A percentile compares a stretch with the other conserved stretches of the same genome.
Conservation (phyloP, 2,329 filamentous ascomycete species). For the Monosporascus sp. region DNA sequence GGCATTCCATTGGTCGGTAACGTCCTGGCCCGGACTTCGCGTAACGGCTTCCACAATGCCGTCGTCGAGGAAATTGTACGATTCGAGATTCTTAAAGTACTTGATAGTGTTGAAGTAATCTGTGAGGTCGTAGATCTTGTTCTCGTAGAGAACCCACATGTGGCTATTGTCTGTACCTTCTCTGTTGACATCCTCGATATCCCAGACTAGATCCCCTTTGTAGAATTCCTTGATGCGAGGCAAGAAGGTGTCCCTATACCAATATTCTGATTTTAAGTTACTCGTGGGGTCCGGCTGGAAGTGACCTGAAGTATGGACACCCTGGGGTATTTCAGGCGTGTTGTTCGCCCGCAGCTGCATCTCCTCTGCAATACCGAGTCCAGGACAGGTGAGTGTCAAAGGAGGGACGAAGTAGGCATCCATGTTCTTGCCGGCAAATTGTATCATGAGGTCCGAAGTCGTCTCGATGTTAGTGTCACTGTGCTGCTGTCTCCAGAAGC, state of each 20-base stretch:
- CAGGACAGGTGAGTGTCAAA: slow-evolving; percentile 66
- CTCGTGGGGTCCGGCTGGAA: slow-evolving; percentile 50
- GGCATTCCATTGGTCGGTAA: slow-evolving; percentile 60
- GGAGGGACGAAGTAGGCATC: slow-evolving; percentile 84
- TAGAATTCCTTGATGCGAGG: slow-evolving; percentile 81
- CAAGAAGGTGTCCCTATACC: slow-evolving; percentile 72
- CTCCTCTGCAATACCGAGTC: slow-evolving; percentile 57
- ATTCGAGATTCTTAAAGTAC: slow-evolving; percentile 43
- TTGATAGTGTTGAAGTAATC: slow-evolving; percentile 81
- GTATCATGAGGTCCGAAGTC: slow-evolving; percentile 61
- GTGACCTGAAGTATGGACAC: slow-evolving; percentile 65
- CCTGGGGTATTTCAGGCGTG: slow-evolving; percentile 50
- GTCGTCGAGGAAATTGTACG: slow-evolving; percentile 67
- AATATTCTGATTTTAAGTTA: slow-evolving; percentile 56
- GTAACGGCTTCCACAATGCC: slow-evolving; percentile 64
- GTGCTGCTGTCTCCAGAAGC: slow-evolving; percentile 82
- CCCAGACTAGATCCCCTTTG: slow-evolving; percentile 79
- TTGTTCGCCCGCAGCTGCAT: slow-evolving; percentile 58
- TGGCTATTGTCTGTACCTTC: slow-evolving; percentile 64
- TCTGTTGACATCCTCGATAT: slow-evolving; percentile 48
- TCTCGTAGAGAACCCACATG: slow-evolving; percentile 74
- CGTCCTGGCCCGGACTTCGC: slow-evolving; percentile 72
- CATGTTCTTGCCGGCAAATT: slow-evolving; percentile 71
- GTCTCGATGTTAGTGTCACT: slow-evolving; percentile 65
- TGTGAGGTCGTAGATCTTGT: slow-evolving; percentile 80